Base-by-base conservation (phyloP, 2,329 filamentous ascomycete species). In the Paradendryphiella salina region DNA sequence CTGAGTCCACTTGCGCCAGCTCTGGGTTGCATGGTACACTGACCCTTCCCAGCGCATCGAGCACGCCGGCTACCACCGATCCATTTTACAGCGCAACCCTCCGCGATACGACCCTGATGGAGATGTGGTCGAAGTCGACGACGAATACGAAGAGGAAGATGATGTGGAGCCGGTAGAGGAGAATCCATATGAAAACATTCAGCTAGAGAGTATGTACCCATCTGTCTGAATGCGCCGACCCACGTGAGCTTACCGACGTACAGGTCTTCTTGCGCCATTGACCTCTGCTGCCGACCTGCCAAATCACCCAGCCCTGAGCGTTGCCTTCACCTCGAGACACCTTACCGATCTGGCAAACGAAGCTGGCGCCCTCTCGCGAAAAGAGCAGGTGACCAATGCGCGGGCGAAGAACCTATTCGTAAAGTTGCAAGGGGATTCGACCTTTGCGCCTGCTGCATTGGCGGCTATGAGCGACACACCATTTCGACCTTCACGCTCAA, bases 71-170 rank as follows among this genome's bases (percentile, higher is more conserved):
- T 86, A 87, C 66, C 79, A 81, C 51, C 82, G 90, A 67, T 80
- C 85, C 46, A 89, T 92, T 59, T 85, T 95, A 57, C 84, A 84
- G 70, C 83, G 82, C 59, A 93, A 91, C 61, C 87, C 87, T 4
- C 82, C 83, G 9, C 78, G 89, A 38, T 77, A 89, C 59, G 89
- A 93, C 73, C 85, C 89, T 37, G 88, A 93, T 61, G 89, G 89
- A 56, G 90, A 88, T 67, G 85, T 89, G 56, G 77, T 90, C 47
- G 86, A 90, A 34, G 87, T 84, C 67, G 85, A 86, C 54, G 86
- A 90, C 52, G 85, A 88, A 49, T 83, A 85, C 52, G 83, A 86
- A 34, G 82, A 86, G 40, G 85, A 85, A 34, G 76, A 82, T 40
- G 79, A 83, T 37, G 75, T 81, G 3, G 84, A 85, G n/a, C 81